These are phyloP conservation scores for Cladosporium sp. DNA, from an alignment of 2,329 filamentous ascomycete genomes.

Conservation along the genomic window DNA sequence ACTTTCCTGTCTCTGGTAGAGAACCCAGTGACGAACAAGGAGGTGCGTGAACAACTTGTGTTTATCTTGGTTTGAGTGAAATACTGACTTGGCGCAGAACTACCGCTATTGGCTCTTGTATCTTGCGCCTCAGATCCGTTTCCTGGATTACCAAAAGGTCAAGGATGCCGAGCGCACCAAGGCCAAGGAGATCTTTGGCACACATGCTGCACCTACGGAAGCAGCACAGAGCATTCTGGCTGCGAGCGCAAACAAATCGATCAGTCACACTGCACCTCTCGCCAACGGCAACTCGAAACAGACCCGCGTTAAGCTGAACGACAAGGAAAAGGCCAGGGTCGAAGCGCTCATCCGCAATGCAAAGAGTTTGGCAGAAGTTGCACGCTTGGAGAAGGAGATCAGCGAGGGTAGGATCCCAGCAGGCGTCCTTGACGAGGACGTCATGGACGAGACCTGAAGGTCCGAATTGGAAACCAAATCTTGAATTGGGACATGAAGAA, in stretches of 20 bases:
- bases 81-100: slow-evolving; percentile 51
- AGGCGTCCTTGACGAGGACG: slow-evolving; percentile 26
- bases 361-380: slow-evolving; percentile 85
- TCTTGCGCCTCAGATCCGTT: slow-evolving; percentile 77
- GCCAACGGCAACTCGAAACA: slow-evolving; percentile 36
- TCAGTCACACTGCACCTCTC: slow-evolving; percentile 47
- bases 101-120: slow-evolving; percentile 92
- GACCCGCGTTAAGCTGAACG: slow-evolving; percentile 59
- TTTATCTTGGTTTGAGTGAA: neutral
- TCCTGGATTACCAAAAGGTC: slow-evolving; percentile 89
- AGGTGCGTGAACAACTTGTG: slow-evolving; percentile 56
- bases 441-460: slow-evolving; percentile 32
- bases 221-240: slow-evolving; percentile 81
- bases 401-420: slow-evolving; percentile 78
- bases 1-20: slow-evolving; percentile 78
- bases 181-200: slow-evolving; percentile 80
- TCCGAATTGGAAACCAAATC: neutral
- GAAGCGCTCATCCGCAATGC: slow-evolving; percentile 85
- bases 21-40: slow-evolving; percentile 87
- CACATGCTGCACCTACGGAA: slow-evolving; percentile 64
- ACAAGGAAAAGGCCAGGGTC: slow-evolving; percentile 79
- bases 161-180: slow-evolving; percentile 76
- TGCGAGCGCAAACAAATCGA: slow-evolving; percentile 73
- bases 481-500: neutral
- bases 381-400: slow-evolving; percentile 82